Percentiles rank a stretch among this genome's conserved stretches.
These are phyloP conservation scores for Fraxinus nigra DNA, from an alignment of 305 asterid genomes.

Conservation along the genomic window DNA sequence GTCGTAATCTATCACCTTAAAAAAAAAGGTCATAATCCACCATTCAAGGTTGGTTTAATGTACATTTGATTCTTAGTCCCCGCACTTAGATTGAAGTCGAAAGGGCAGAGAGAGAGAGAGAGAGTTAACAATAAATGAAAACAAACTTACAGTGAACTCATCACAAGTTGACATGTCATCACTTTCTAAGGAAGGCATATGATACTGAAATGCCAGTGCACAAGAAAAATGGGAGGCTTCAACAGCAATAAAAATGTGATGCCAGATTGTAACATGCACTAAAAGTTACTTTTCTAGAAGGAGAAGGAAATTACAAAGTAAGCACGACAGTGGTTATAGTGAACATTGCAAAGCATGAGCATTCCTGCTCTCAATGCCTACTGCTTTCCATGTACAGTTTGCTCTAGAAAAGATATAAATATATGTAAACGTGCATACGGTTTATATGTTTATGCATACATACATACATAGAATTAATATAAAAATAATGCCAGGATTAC, in stretches of 20 bases:
- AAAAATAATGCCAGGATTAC: not conserved
- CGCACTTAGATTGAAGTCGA: constrained; percentile 1
- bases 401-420: not conserved
- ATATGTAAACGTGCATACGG: not conserved
- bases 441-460: not conserved
- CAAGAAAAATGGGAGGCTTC: not conserved
- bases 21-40: not conserved
- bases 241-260: not conserved
- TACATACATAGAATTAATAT: not conserved
- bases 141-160: constrained; percentile 3
- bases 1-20: not conserved
- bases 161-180: constrained; percentile 10
- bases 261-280: not conserved
- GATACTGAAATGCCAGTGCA: constrained; percentile 10
- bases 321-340: not conserved
- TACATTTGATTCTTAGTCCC: constrained; percentile 4
- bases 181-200: constrained; percentile 8
- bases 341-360: not conserved
- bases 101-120: not conserved
- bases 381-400: not conserved
- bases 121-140: not conserved
- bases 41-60: not conserved
- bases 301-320: not conserved
- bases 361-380: not conserved
- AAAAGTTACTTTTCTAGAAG: not conserved